Base-by-base conservation (phyloP, 768 basidiomycete genomes). In the Mycena leptocephala region DNA sequence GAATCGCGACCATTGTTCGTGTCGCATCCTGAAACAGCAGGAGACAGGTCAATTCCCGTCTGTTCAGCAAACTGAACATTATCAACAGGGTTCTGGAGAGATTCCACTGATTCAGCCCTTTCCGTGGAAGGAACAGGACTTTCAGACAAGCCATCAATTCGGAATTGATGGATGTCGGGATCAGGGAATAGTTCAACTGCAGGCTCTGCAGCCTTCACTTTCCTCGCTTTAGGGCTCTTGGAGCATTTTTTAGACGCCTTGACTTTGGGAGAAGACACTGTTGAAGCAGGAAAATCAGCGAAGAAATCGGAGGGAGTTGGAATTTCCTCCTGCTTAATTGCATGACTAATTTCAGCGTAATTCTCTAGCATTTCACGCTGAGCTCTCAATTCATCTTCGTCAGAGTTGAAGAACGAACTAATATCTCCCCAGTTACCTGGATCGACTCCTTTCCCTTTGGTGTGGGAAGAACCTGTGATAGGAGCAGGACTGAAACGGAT, bases 341-440 rank as follows among this genome's bases (percentile, higher is more conserved):
- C 24, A 16, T 37, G n/a, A 41, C 41, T 37, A 41, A 41, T 26
- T 33, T 58, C 30, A 7, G 28, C 30, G 28, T 3, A n/a, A n/a
- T n/a, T n/a, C n/a, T n/a, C n/a, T n/a, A 59, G 56, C 18, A 20
- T 28, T 24, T 64, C 32, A 13, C 24, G 37, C 62, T 64, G 62
- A 24, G 43, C 43, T 46, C 46, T 46, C 24, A 64, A 22, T 5
- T 64, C 39, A 22, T 24, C 11, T 28, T 41, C 39, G 5, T 37
- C 16, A 20, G 28, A 64, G 43, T 64, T 46, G n/a, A 26, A 7
- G 11, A 64, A 35, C 2, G 32, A 64, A 30, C 43, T 64, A 43
- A 64, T 35, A n/a, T 46, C 62, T 43, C 62, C 62, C 62, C 39
- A 64, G 41, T 63, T 63, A 28, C 62, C 62, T 26, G 39, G 37